Evolutionary conservation across 176 grass and related monocot genomes (phyloP).

Genomic region (Areca catechu): DNA sequence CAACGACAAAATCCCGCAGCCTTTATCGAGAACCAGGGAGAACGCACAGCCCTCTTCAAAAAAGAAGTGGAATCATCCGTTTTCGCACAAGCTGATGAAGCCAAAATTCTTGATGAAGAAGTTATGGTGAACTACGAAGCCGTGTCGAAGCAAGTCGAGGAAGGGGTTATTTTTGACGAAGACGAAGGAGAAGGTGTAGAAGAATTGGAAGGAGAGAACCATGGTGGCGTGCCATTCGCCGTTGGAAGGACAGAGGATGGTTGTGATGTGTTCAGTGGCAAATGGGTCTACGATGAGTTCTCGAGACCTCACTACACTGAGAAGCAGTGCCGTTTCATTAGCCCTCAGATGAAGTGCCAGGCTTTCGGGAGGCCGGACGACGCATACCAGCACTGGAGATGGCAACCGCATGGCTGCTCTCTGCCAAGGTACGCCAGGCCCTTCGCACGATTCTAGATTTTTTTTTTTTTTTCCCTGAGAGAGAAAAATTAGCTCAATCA

Average conservation of each 20-base stretch:
- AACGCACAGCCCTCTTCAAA: no score
- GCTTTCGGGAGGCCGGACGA: constrained; percentile 6
- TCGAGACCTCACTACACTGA: constrained; percentile 9
- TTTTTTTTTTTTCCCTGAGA: no score
- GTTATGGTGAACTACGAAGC: no score
- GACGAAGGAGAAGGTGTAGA: not conserved
- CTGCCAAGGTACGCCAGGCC: not conserved
- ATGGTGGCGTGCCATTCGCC: constrained; percentile 1
- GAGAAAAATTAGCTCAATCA: no score
- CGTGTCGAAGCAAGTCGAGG: no score
- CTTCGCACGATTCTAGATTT: not conserved
- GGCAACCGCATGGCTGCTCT: constrained; percentile 17
- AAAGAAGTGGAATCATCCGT: no score
- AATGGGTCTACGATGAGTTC: constrained; percentile 1
- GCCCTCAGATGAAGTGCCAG: constrained; percentile 7
- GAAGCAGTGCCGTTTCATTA: constrained; percentile 4
- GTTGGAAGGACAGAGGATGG: constrained; percentile 3
- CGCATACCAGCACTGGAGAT: constrained; percentile 13
- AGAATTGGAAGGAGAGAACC: not conserved
- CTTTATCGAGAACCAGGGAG: no score
- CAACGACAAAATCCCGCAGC: no score
- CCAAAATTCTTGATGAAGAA: no score
- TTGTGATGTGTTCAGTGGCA: constrained; percentile 13
- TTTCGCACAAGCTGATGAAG: no score
- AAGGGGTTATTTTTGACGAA: no score